Conservation (phyloP, 148 eudicot genomes). For the Fagopyrum homotropicum region DNA sequence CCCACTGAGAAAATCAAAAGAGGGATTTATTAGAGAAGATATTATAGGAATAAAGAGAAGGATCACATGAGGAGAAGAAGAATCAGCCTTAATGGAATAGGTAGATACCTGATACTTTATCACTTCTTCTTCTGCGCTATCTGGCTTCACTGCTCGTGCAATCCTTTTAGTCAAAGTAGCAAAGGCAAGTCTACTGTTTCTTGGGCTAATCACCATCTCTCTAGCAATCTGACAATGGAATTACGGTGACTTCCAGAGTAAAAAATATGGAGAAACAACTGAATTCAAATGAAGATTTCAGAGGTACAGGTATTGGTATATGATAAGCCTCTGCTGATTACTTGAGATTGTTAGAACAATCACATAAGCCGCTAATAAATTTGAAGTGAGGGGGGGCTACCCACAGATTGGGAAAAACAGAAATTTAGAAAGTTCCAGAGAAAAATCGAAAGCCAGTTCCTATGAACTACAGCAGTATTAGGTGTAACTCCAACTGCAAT, state of each 20-base stretch:
- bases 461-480: no score
- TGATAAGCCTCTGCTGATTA: no score
- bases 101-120: slow-evolving; percentile 61
- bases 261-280: neutral
- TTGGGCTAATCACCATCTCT: slow-evolving; percentile 94
- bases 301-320: neutral
- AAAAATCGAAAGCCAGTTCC: no score
- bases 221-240: slow-evolving; percentile 58
- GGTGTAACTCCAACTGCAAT: no score
- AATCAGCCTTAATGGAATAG: neutral
- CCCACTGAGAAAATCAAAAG: slow-evolving; percentile 55
- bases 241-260: neutral
- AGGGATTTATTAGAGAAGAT: neutral
- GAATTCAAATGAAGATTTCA: neutral
- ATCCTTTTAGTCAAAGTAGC: slow-evolving; percentile 61
- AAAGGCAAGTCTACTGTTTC: slow-evolving; percentile 67
- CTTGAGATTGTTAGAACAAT: no score
- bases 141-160: slow-evolving; percentile 51
- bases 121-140: slow-evolving; percentile 61
- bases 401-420: no score
- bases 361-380: no score
- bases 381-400: no score
- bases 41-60: slow-evolving; percentile 11
- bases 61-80: neutral
- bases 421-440: no score